Evolutionary conservation across 768 basidiomycete species (phyloP), one percentile per base, ranked within the genome.

Genomic region (Russula brevipes): DNA sequence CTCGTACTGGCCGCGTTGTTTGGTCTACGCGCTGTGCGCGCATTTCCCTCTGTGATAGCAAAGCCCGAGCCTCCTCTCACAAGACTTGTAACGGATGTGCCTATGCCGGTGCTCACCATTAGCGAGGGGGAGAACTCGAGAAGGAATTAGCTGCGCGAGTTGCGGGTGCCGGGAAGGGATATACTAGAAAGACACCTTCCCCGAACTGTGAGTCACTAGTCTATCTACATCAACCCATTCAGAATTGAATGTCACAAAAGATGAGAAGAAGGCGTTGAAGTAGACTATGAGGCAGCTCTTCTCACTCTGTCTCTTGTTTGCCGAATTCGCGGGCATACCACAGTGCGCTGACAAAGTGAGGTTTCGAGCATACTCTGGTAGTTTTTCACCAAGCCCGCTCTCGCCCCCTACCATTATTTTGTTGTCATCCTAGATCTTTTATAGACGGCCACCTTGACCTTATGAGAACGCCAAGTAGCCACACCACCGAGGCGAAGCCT

Each of bases 91-190:
- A 59, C 54, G 47, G 38, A 54, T 33, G 53, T 44, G 10, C 51
- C 62, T 6, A 49, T 50, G 46, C 39, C 62, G 6, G 47, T 44
- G 24, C 63, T 64, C 19, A 59, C 46, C 16, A 10, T 16, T 33
- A 55, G 17, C 35, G 63, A 64, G 30, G 39, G 53, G 19, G 24
- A 33, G 33, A 30, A 11, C 54, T 64, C 16, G 63, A 64, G 53
- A 64, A 44, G 41, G 63, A 64, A 50, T 30, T 64, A 19, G 53
- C 58, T 31, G 63, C 63, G 42, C 63, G 63, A 39, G 63, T 60
- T 45, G 63, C 63, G 1, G 63, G 57, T 17, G 63, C 53, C 9
- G 63, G 58, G 17, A 64, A 59, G 30, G 58, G 52, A 45, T 39
- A 46, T 31, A 12, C 63, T 38, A 59, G 63, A 36, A 12, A 11